Percentiles rank a stretch among this genome's conserved stretches.
These are phyloP conservation scores for Hypoxylon lienhwacheense DNA, from an alignment of 495 filamentous ascomycete species.

Conservation along the genomic window DNA sequence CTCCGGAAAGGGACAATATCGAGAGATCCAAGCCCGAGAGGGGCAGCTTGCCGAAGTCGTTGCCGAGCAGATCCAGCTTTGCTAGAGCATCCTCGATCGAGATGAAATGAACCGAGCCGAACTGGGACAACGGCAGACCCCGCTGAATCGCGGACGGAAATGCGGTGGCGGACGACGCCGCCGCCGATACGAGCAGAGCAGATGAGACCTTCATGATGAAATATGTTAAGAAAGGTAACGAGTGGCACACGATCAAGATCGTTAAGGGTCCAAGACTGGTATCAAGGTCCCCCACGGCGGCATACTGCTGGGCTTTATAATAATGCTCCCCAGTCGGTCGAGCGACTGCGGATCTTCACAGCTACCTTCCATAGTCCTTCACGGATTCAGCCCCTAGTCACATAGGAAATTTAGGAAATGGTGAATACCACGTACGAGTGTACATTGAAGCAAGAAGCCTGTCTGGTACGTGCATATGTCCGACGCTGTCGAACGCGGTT, in stretches of 20 bases:
- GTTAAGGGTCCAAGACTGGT: constrained; percentile 11
- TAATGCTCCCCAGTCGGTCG: neutral
- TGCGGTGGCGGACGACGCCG: constrained; percentile 34
- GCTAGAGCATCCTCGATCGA: constrained; percentile 22
- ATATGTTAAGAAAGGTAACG: constrained; percentile 25
- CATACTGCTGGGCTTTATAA: constrained; percentile 24
- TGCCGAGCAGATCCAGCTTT: constrained; percentile 30
- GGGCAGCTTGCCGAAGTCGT: constrained; percentile 35
- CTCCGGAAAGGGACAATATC: neutral
- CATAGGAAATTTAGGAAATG: no score
- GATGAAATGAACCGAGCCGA: constrained; percentile 33
- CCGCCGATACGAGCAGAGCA: constrained; percentile 36
- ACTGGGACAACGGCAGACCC: constrained; percentile 29
- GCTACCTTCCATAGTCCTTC: constrained; percentile 13
- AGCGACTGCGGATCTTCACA: constrained; percentile 21
- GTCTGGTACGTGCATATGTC: constrained; percentile 6
- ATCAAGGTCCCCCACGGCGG: constrained; percentile 6
- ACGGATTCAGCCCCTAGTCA: constrained; percentile 16
- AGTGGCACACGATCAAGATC: constrained; percentile 34
- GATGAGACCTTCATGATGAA: constrained; percentile 36
- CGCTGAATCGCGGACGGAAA: constrained; percentile 19
- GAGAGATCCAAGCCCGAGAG: constrained; percentile 15
- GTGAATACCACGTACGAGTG: constrained; percentile 28
- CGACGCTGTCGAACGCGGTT: constrained; percentile 17
- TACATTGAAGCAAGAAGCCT: constrained; percentile 1